These are phyloP conservation scores for Nakazawaea ambrosiae DNA, from an alignment of 805 yeast species.

Conservation along the genomic window DNA sequence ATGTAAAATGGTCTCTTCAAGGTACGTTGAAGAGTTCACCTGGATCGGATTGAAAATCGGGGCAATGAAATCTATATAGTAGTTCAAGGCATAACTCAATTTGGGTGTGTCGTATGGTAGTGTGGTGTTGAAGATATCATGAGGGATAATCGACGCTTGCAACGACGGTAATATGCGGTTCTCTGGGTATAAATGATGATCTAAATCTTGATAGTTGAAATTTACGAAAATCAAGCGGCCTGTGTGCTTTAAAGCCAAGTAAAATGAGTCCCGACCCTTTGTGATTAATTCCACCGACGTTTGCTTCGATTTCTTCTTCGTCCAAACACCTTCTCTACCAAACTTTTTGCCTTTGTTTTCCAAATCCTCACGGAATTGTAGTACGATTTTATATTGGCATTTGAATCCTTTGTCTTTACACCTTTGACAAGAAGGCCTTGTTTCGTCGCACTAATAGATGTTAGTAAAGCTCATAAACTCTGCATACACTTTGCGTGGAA, in stretches of 20 bases:
- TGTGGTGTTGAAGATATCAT: conserved; percentile 3
- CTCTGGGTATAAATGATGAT: conserved; percentile 13
- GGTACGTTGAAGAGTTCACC: background rate
- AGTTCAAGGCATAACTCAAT: conserved; percentile 7
- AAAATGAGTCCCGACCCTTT: conserved; percentile 14
- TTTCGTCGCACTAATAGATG: conserved; percentile 32
- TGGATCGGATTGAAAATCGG: conserved; percentile 10
- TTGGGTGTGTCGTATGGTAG: conserved; percentile 1
- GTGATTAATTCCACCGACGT: conserved; percentile 12
- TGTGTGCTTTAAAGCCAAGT: conserved; percentile 8
- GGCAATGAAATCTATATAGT: conserved; percentile 8
- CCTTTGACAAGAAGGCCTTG: conserved; percentile 29
- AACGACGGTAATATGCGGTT: background rate
- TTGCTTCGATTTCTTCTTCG: conserved; percentile 2
- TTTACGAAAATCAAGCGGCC: conserved; percentile 2
- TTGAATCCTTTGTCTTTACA: conserved; percentile 22
- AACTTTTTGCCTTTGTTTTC: conserved; percentile 12
- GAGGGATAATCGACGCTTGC: conserved; percentile 8
- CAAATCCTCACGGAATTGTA: conserved; percentile 13
- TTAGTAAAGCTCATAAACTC: no score
- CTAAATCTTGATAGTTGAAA: conserved; percentile 14
- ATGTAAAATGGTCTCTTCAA: conserved; percentile 9
- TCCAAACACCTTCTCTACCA: conserved; percentile 14
- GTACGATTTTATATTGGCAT: conserved; percentile 8
- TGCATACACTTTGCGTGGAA: no score